Conservation (phyloP, 2,329 filamentous ascomycete genomes). For the Gnomoniopsis smithogilvyi region DNA sequence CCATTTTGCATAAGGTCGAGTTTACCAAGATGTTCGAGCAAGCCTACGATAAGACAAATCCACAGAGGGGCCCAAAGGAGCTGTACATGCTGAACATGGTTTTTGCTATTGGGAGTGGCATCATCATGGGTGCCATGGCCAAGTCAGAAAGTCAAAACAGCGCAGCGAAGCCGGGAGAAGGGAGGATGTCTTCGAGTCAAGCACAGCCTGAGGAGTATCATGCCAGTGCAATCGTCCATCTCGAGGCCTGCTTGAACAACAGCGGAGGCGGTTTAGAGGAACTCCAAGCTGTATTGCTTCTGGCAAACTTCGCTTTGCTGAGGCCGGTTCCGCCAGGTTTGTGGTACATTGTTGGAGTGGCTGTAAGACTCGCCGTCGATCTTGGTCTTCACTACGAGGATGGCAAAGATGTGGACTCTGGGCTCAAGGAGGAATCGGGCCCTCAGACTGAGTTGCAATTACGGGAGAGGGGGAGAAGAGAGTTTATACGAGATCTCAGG, state of each 20-base stretch:
- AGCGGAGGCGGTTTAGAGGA: slow-evolving; percentile 91
- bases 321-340: slow-evolving; percentile 88
- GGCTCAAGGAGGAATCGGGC: slow-evolving; percentile 47
- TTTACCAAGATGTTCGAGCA: slow-evolving; percentile 86
- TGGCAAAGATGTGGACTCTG: slow-evolving; percentile 61
- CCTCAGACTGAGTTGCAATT: slow-evolving; percentile 34
- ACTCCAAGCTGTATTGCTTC: slow-evolving; percentile 83
- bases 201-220: slow-evolving; percentile 93
- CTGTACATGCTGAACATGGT: slow-evolving; percentile 97
- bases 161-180: slow-evolving; percentile 20
- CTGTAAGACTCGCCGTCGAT: slow-evolving; percentile 85
- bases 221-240: slow-evolving; percentile 86
- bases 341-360: slow-evolving; percentile 97
- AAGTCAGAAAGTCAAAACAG: slow-evolving; percentile 17
- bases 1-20: slow-evolving; percentile 82
- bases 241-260: slow-evolving; percentile 81
- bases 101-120: slow-evolving; percentile 91
- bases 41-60: slow-evolving; percentile 68
- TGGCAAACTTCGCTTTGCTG: slow-evolving; percentile 88
- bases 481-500: slow-evolving; percentile 84
- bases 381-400: slow-evolving; percentile 92
- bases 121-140: slow-evolving; percentile 64
- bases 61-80: slow-evolving; percentile 70
- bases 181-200: slow-evolving; percentile 38
- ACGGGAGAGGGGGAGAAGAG: slow-evolving; percentile 61